phyloP scores from a whole-genome alignment of 2,329 filamentous ascomycete species.

The Aspergillus novoparasiticus region DNA sequence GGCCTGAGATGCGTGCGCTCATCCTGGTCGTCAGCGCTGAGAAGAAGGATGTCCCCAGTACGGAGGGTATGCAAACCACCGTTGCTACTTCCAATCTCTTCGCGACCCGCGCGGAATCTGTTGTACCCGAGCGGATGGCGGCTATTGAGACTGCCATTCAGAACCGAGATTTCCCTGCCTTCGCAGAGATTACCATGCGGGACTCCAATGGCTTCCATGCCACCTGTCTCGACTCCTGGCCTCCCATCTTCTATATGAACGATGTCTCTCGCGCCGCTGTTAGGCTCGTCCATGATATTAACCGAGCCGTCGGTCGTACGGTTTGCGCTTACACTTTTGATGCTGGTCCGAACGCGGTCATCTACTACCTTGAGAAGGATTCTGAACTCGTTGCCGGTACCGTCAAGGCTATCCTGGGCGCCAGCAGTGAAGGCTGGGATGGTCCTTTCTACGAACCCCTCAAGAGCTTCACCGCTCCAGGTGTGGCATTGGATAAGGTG shows the following conservation, averaged over 20 bases:
- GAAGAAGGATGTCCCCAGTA: conserved; percentile 94
- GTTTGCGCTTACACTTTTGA: conserved; percentile 97
- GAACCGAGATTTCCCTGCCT: conserved; percentile 78
- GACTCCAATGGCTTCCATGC: conserved; percentile 98
- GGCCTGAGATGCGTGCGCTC: conserved; percentile 91
- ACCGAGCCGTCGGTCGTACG: conserved; percentile 73
- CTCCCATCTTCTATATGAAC: conserved; percentile 98
- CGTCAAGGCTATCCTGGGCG: conserved; percentile 75
- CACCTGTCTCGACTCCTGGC: conserved; percentile 90
- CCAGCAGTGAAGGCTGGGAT: conserved; percentile 56
- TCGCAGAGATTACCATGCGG: conserved; percentile 90
- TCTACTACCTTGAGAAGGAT: conserved; percentile 89
- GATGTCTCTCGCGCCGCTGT: conserved; percentile 88
- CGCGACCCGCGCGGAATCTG: conserved; percentile 68
- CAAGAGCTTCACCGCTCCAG: conserved; percentile 51
- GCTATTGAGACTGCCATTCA: conserved; percentile 81
- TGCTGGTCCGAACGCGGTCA: conserved; percentile 92
- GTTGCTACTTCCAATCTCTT: conserved; percentile 91
- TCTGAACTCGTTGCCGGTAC: conserved; percentile 72
- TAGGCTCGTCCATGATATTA: conserved; percentile 85
- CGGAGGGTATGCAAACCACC: conserved; percentile 95
- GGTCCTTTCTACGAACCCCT: conserved; percentile 59
- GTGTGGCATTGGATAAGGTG: conserved; percentile 64
- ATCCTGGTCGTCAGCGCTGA: conserved; percentile 89
- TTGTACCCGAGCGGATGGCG: conserved; percentile 82